Base-by-base conservation (phyloP, 257 asterid genomes). In the Paulownia fortunei region DNA sequence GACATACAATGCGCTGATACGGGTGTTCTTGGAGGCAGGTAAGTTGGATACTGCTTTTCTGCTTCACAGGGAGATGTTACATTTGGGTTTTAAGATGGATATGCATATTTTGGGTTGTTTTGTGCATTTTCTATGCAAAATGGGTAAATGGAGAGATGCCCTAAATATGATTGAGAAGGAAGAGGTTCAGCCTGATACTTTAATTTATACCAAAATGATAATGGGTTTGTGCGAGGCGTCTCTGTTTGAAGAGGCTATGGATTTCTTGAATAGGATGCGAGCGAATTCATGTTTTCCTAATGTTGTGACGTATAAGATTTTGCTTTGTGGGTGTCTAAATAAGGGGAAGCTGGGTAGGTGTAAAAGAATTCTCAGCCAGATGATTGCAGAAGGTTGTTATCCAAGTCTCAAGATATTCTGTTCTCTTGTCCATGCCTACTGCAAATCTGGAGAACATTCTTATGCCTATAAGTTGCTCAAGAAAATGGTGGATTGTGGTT, bases 311-410 rank as follows among this genome's bases (percentile, higher is more conserved):
- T 95, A 91, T 82, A 88, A 72, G 88, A 67, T 88, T 81, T 79
- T 95, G 81, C 92, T 95, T 23, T 91, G 97, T 80, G 98, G 94
- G 59, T 92, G 95, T 73, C 84, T 95, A 55, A 90, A 93, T 87
- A 90, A 89, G 84, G 89, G 89, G 58, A 91, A 93, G 85, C 79
- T 93, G 65, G 98, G 97, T 18, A 84, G 99, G 86, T 87, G 97
- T 82, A 95, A 93, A 84, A 86, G 97, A 83, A 80, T 95, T 82
- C 87, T 95, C 18, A 88, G 86, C 83, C 92, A 88, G 96, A 95
- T 95, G 99, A 91, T 93, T 73, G 84, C 90, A 1, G 99, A 95
- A 89, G 98, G 97, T 73, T 95, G 99, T 84, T 93, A 87, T 77
- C 99, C 99, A 1, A 89, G 83, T 69, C 97, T 87, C 16, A 93